Evolutionary conservation across 768 basidiomycete species (phyloP).

Genomic region (Trametes gibbosa): DNA sequence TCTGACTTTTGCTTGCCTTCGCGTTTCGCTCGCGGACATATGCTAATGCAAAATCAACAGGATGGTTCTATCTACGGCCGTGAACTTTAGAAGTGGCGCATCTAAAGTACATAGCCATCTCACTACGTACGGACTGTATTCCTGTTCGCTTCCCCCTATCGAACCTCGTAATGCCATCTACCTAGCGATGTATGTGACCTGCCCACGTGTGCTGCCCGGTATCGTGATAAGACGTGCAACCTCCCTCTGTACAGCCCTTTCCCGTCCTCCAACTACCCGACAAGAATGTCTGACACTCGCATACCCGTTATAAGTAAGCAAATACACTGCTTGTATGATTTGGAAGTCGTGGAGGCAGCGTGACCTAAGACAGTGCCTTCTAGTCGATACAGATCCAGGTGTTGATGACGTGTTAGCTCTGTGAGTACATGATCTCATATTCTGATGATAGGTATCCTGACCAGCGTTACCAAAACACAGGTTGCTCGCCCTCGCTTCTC

Average conservation of each 20-base stretch:
- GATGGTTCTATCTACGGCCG: too few relatives aligned
- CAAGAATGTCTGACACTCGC: background rate
- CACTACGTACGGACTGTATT: too few relatives aligned
- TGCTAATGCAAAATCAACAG: background rate
- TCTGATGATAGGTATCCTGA: background rate
- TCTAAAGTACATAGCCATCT: too few relatives aligned
- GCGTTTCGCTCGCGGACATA: conserved; percentile 10
- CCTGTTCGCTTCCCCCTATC: too few relatives aligned
- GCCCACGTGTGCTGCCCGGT: background rate
- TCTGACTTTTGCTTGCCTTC: conserved; percentile 46
- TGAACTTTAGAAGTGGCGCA: too few relatives aligned
- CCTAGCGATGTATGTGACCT: background rate
- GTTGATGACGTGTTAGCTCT: conserved; percentile 81
- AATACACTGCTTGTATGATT: background rate
- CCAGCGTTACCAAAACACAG: conserved; percentile 32
- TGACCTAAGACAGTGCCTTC: too few relatives aligned
- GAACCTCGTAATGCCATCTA: background rate
- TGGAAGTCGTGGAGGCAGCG: too few relatives aligned
- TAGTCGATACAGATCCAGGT: conserved; percentile 86
- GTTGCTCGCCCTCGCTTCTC: conserved; percentile 75
- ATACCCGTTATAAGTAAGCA: background rate
- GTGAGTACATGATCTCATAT: conserved; percentile 38
- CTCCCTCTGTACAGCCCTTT: too few relatives aligned
- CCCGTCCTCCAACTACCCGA: too few relatives aligned
- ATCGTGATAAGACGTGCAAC: background rate